Percentiles rank a stretch among this genome's conserved stretches.
These are phyloP conservation scores for Trametes villosa DNA, from an alignment of 768 basidiomycete genomes.

Conservation along the genomic window DNA sequence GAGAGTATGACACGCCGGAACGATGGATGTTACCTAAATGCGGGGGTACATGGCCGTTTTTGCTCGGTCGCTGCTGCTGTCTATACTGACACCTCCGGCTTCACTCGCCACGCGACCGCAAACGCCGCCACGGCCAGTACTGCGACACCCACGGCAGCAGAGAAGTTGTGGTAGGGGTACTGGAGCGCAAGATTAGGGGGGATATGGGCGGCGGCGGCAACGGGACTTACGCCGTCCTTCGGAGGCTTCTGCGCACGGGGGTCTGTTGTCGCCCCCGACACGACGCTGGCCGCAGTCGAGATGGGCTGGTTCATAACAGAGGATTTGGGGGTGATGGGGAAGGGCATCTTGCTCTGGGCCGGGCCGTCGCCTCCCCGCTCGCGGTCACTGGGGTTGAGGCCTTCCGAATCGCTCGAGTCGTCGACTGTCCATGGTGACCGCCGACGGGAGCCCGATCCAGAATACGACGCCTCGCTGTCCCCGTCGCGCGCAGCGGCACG, in stretches of 20 bases:
- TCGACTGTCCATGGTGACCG: conserved; percentile 34
- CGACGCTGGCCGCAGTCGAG: conserved; percentile 17
- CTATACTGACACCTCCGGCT: conserved; percentile 40
- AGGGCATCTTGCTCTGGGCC: conserved; percentile 24
- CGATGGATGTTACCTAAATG: conserved; percentile 14
- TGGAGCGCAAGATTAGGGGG: conserved; percentile 26
- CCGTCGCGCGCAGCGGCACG: conserved; percentile 6
- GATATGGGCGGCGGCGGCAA: neutral
- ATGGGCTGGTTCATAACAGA: conserved; percentile 34
- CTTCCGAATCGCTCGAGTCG: conserved; percentile 32
- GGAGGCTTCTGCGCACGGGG: conserved; percentile 27
- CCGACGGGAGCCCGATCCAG: conserved; percentile 23
- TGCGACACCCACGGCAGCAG: conserved; percentile 64
- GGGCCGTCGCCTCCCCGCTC: conserved; percentile 20
- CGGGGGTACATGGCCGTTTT: conserved; percentile 17
- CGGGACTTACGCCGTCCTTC: conserved; percentile 29
- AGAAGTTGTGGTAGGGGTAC: conserved; percentile 39
- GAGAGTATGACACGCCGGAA: neutral
- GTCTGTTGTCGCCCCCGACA: conserved; percentile 26
- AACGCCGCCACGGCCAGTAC: conserved; percentile 70
- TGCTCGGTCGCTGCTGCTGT: conserved; percentile 10
- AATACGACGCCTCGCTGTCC: conserved; percentile 7
- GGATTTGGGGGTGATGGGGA: conserved; percentile 35
- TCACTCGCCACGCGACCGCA: conserved; percentile 75
- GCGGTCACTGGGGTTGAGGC: conserved; percentile 21